Evolutionary conservation across 495 filamentous ascomycete genomes (phyloP).

Genomic region (Arthonia radiata): DNA sequence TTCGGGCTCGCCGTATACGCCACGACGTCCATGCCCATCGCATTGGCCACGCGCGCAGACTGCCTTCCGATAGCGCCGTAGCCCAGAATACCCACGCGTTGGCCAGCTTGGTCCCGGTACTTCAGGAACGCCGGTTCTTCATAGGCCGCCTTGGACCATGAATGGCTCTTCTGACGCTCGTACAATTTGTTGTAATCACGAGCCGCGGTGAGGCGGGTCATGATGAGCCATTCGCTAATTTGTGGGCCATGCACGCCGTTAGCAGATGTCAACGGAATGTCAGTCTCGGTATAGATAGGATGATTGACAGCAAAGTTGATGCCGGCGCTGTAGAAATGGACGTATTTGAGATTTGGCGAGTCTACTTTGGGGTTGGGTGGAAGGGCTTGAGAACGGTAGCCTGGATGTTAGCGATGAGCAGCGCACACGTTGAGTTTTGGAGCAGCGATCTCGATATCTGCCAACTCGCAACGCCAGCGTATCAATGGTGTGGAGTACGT

Average conservation of each 20-base stretch:
- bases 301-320: constrained; percentile 37
- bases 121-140: constrained; percentile 10
- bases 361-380: constrained; percentile 18
- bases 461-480: too few species aligned
- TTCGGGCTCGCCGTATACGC: constrained; percentile 52
- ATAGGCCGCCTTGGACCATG: constrained; percentile 20
- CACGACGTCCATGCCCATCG: constrained; percentile 57
- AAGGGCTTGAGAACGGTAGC: too few species aligned
- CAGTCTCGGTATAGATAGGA: constrained; percentile 37
- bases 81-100: constrained; percentile 48
- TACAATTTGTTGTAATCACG: constrained; percentile 25
- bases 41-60: constrained; percentile 38
- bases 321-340: constrained; percentile 57
- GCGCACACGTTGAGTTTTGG: too few species aligned
- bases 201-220: constrained; percentile 24
- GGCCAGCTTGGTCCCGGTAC: constrained; percentile 25
- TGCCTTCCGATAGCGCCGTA: constrained; percentile 72
- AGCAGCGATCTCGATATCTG: too few species aligned
- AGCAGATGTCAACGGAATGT: constrained; percentile 42
- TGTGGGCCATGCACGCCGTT: constrained; percentile 64
- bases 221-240: constrained; percentile 57
- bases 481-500: too few species aligned
- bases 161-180: constrained; percentile 23
- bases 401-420: too few species aligned
- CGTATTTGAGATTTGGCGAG: constrained; percentile 38